Conservation (phyloP, 108 stramenopile genomes). For the Cyclotella kingstonii region DNA sequence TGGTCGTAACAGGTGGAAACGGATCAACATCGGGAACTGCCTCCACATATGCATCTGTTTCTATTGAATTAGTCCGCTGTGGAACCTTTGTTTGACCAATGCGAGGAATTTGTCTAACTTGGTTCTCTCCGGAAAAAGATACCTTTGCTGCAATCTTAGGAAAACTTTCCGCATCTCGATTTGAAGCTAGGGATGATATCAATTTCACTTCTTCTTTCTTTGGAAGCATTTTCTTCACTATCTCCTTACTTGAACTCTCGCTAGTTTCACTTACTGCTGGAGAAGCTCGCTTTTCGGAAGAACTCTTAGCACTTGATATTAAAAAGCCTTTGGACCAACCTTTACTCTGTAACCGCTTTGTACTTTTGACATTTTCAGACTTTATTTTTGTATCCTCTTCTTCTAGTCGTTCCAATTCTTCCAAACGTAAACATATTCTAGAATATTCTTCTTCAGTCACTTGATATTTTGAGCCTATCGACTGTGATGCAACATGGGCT, state of each 20-base stretch:
- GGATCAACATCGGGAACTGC: not conserved
- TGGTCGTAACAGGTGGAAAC: conserved; percentile 10
- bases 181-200: too few species aligned
- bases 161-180: not conserved
- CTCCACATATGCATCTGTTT: not conserved
- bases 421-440: conserved; percentile 17
- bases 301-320: conserved; percentile 1
- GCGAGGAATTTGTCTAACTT: conserved; percentile 44
- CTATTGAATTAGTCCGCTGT: conserved; percentile 7
- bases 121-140: conserved; percentile 23
- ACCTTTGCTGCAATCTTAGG: conserved; percentile 13
- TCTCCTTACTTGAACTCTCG: not conserved
- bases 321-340: conserved; percentile 47
- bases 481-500: not conserved
- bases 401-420: conserved; percentile 41
- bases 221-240: not conserved
- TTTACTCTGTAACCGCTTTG: conserved; percentile 16
- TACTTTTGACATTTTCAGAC: conserved; percentile 10
- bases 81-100: conserved; percentile 30
- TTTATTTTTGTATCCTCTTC: conserved; percentile 18
- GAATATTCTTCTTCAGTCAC: conserved; percentile 20
- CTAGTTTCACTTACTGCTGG: not conserved
- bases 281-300: conserved; percentile 1
- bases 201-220: too few species aligned
- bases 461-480: not conserved